Conservation (phyloP, 2,329 filamentous ascomycete genomes). For the Fusarium secorum region DNA sequence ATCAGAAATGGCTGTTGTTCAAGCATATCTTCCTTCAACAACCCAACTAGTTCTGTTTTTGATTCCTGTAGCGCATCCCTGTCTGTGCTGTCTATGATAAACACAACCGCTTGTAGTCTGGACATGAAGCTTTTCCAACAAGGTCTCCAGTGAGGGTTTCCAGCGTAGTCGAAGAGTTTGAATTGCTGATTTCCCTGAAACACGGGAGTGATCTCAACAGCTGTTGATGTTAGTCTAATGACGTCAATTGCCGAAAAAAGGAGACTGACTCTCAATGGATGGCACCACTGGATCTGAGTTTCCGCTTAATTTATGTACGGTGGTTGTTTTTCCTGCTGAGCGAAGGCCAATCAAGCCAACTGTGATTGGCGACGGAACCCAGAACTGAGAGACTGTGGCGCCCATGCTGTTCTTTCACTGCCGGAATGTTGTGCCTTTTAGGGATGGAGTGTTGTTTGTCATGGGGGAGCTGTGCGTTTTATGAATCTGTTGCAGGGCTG, state of each 20-base stretch:
- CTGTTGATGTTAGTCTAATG: neutral
- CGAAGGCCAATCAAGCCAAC: neutral
- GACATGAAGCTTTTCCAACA: constrained; percentile 2
- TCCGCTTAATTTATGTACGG: neutral
- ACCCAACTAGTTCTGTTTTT: neutral
- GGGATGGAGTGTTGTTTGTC: neutral
- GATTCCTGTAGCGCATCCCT: neutral
- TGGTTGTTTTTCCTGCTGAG: neutral
- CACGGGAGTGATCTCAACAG: neutral
- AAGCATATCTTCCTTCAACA: neutral
- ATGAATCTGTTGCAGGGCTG: fast-evolving
- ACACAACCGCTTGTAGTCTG: neutral
- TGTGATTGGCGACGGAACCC: neutral
- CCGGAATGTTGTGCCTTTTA: fast-evolving
- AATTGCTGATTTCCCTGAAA: neutral
- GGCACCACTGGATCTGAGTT: fast-evolving
- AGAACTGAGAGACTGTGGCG: neutral
- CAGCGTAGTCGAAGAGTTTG: neutral
- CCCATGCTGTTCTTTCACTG: neutral
- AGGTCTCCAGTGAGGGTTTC: neutral
- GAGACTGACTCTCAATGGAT: neutral
- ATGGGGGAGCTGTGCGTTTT: neutral
- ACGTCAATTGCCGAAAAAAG: fast-evolving
- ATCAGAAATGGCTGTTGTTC: neutral
- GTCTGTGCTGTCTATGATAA: constrained; percentile 1